Percentiles rank a stretch among this genome's conserved stretches.
These are phyloP conservation scores for Oryza meyeriana DNA, from an alignment of 176 grass and related monocot genomes.

Conservation along the genomic window DNA sequence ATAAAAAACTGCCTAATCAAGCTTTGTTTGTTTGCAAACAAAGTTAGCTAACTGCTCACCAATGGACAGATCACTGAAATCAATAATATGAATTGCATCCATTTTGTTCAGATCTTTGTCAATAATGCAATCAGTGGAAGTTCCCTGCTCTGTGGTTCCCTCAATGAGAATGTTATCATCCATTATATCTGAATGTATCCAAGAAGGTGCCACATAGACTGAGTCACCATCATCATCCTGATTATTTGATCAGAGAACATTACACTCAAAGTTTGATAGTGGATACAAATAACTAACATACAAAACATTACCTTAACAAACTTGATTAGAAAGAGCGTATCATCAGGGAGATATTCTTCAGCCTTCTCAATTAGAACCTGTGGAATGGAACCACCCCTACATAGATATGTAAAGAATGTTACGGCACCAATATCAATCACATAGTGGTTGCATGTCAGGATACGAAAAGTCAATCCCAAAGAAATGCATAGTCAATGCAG, in stretches of 20 bases:
- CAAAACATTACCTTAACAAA: constrained; percentile 61
- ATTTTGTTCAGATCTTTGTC: constrained; percentile 39
- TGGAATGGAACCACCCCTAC: constrained; percentile 76
- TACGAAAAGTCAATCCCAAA: constrained; percentile 2
- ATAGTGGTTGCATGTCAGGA: background rate
- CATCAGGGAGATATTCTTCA: constrained; percentile 76
- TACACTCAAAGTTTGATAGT: constrained; percentile 2
- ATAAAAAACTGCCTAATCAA: constrained; percentile 1
- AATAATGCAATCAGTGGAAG: constrained; percentile 28
- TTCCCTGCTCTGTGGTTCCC: constrained; percentile 23
- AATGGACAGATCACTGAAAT: constrained; percentile 85
- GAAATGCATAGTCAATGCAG: constrained; percentile 1
- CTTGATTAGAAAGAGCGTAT: constrained; percentile 54
- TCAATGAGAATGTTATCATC: constrained; percentile 92
- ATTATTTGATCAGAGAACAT: constrained; percentile 39
- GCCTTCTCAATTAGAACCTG: constrained; percentile 66
- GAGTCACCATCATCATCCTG: constrained; percentile 51
- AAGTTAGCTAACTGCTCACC: constrained; percentile 48
- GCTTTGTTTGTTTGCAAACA: background rate
- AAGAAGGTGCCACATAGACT: constrained; percentile 55
- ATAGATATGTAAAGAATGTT: constrained; percentile 19
- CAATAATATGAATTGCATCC: constrained; percentile 81
- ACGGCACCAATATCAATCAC: background rate
- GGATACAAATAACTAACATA: constrained; percentile 9
- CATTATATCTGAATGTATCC: constrained; percentile 99